Percentiles rank a stretch among this genome's conserved stretches.
phyloP scores from a whole-genome alignment of 2,329 filamentous ascomycete species.

The Colletotrichum theobromicola region DNA sequence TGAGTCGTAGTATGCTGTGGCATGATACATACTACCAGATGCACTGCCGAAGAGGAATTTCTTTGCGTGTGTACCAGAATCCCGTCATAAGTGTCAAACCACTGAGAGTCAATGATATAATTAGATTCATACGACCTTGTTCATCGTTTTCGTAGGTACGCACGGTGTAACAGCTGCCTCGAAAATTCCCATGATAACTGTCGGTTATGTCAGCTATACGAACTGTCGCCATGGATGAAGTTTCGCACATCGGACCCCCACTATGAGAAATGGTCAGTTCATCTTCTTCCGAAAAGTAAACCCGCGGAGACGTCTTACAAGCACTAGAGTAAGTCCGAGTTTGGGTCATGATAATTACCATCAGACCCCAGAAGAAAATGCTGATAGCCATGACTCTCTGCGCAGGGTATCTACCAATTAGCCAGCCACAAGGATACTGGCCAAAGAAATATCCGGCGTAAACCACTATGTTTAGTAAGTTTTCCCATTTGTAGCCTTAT shows the following conservation, averaged over 20 bases:
- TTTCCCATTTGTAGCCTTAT: rapidly evolving
- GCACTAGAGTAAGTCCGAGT: slow-evolving; percentile 30
- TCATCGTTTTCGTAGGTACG: rapidly evolving
- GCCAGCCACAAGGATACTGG: slow-evolving; percentile 44
- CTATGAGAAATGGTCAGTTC: neutral
- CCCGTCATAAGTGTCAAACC: slow-evolving; percentile 24
- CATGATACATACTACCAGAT: slow-evolving; percentile 30
- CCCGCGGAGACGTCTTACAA: slow-evolving; percentile 15
- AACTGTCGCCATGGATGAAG: rapidly evolving
- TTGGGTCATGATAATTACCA: slow-evolving; percentile 37
- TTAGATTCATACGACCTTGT: neutral
- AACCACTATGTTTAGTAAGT: slow-evolving; percentile 28
- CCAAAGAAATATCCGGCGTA: slow-evolving; percentile 46
- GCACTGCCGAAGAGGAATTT: slow-evolving; percentile 39
- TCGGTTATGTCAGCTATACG: rapidly evolving
- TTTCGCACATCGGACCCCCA: neutral
- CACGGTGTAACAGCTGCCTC: neutral
- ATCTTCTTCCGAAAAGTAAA: rapidly evolving
- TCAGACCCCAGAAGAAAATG: slow-evolving; percentile 29
- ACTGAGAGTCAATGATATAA: rapidly evolving
- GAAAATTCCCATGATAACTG: neutral
- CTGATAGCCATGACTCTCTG: slow-evolving; percentile 34
- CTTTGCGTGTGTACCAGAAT: slow-evolving; percentile 39
- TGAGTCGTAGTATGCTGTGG: neutral
- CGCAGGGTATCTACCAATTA: slow-evolving; percentile 40